phyloP scores from a whole-genome alignment of 2,329 filamentous ascomycete species.

The Bertia moriformis region DNA sequence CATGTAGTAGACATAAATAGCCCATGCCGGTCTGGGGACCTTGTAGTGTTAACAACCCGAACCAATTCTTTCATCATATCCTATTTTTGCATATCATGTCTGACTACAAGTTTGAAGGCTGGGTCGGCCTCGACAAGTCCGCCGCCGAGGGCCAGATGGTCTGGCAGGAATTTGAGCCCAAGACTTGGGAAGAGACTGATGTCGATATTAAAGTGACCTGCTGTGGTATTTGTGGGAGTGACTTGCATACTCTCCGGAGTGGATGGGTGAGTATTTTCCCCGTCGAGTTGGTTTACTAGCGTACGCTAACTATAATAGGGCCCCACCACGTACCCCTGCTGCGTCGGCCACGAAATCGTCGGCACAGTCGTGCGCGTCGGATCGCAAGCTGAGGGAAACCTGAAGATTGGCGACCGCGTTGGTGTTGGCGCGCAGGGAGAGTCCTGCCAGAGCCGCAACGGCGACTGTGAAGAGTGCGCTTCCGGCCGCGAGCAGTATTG shows the following conservation, averaged over 20 bases:
- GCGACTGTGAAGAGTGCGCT: constrained; percentile 27
- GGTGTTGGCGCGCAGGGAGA: constrained; percentile 45
- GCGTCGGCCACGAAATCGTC: constrained; percentile 52
- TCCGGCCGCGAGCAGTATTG: constrained; percentile 27
- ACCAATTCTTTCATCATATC: not conserved
- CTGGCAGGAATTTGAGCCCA: constrained; percentile 42
- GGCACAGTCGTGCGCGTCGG: constrained; percentile 41
- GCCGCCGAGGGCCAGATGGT: constrained; percentile 34
- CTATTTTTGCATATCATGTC: not conserved
- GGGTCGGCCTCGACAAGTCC: constrained; percentile 26
- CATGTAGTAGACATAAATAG: no score
- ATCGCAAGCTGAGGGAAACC: constrained; percentile 21
- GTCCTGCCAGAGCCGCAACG: constrained; percentile 31
- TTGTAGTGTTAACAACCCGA: not conserved
- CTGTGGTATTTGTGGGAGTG: constrained; percentile 51
- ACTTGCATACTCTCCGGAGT: constrained; percentile 41
- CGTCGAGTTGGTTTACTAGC: not conserved
- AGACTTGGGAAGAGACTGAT: constrained; percentile 51
- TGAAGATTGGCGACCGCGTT: constrained; percentile 49
- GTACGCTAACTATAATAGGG: not conserved
- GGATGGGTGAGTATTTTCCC: constrained; percentile 27
- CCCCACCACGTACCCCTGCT: constrained; percentile 23
- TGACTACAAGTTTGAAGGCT: constrained; percentile 27
- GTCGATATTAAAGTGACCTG: constrained; percentile 52
- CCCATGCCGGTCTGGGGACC: no score